These are phyloP conservation scores for Arthrobotrys conoides DNA, from an alignment of 2,329 filamentous ascomycete species.

Conservation along the genomic window DNA sequence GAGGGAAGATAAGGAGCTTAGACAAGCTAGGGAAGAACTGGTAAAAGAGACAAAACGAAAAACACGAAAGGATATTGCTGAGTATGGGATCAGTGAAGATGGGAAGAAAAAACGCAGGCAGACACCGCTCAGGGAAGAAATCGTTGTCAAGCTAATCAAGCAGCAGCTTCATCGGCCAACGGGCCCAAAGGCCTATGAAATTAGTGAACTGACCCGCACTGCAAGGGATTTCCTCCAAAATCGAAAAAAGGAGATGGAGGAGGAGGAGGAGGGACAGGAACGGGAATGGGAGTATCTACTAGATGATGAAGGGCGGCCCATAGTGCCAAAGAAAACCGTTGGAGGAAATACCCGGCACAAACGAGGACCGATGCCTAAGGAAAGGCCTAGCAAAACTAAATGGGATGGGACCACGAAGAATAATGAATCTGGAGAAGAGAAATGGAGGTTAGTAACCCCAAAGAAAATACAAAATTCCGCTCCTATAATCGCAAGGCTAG, in stretches of 20 bases:
- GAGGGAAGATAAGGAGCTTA: constrained; percentile 17
- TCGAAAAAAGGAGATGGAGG: not conserved
- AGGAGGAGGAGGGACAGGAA: not conserved
- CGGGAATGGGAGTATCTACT: constrained; percentile 15
- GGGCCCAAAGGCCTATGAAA: constrained; percentile 7
- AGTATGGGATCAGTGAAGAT: constrained; percentile 1
- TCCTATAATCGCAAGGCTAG: constrained; percentile 23
- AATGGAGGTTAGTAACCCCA: constrained; percentile 4
- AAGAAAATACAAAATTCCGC: constrained; percentile 15
- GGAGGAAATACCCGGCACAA: not conserved
- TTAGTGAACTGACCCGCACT: not conserved
- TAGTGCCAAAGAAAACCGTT: not conserved
- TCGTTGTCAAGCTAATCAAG: not conserved
- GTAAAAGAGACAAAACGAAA: not conserved
- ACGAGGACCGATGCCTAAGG: too few relatives aligned
- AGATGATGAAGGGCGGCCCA: constrained; percentile 5
- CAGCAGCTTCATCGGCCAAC: not conserved
- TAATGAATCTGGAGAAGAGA: not conserved
- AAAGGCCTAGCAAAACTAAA: not conserved
- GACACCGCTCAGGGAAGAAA: not conserved
- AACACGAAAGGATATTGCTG: not conserved
- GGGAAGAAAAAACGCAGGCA: not conserved
- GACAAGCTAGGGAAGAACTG: constrained; percentile 2
- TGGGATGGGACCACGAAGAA: not conserved
- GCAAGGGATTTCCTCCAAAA: constrained; percentile 17